phyloP scores from a whole-genome alignment of 2,329 filamentous ascomycete genomes.

The Ascochyta koolunga region DNA sequence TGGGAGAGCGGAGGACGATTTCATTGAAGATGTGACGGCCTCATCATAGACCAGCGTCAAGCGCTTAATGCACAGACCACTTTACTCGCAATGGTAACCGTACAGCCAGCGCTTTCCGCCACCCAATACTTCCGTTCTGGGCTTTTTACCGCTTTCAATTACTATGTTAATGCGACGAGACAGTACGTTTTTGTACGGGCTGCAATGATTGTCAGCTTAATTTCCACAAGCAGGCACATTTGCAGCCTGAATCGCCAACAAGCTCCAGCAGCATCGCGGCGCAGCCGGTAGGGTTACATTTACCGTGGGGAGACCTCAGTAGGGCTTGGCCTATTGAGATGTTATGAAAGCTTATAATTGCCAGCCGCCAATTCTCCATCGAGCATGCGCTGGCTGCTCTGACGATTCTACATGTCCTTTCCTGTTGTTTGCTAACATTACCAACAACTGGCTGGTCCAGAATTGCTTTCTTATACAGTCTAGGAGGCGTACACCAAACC shows the following conservation, averaged over 20 bases:
- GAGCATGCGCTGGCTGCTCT: slow-evolving; percentile 26
- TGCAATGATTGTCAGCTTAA: slow-evolving; percentile 1
- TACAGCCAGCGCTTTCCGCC: slow-evolving; percentile 22
- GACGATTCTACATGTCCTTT: slow-evolving; percentile 19
- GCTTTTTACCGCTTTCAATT: slow-evolving; percentile 13
- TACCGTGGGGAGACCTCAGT: not conserved
- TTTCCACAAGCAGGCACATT: slow-evolving; percentile 15
- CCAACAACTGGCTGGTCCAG: slow-evolving; percentile 26
- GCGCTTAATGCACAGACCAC: slow-evolving; percentile 19
- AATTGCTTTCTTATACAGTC: not conserved
- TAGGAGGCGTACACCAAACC: not conserved
- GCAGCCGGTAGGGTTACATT: slow-evolving; percentile 16
- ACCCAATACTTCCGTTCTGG: slow-evolving; percentile 15
- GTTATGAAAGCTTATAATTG: slow-evolving; percentile 17
- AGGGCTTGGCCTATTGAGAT: slow-evolving; percentile 6
- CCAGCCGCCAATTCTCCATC: slow-evolving; percentile 3
- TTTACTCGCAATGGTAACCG: slow-evolving; percentile 4
- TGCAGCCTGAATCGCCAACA: slow-evolving; percentile 17
- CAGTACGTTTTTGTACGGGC: slow-evolving; percentile 4
- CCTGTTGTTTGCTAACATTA: slow-evolving; percentile 6
- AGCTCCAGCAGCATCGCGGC: slow-evolving; percentile 21
- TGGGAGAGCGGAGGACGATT: not conserved
- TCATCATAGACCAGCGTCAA: slow-evolving; percentile 13
- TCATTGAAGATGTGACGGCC: slow-evolving; percentile 16
- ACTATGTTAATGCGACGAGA: slow-evolving; percentile 9